A percentile compares a stretch with the other conserved stretches of the same genome.
Conservation (phyloP, 2,329 filamentous ascomycete genomes). For the Colletotrichum karsti region DNA sequence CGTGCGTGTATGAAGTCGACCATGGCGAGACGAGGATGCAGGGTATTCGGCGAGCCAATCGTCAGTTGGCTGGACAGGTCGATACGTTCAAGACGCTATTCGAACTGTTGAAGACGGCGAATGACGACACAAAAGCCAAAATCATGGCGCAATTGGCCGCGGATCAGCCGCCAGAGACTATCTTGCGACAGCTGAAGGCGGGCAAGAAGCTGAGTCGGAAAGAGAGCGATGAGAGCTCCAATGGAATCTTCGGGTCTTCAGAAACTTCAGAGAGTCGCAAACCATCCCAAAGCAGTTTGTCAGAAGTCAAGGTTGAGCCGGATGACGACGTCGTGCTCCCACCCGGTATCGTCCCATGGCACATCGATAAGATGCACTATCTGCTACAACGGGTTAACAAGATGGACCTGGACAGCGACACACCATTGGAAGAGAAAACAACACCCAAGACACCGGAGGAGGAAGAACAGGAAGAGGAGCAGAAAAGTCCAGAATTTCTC, state of each 20-base stretch:
- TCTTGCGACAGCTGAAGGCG: neutral
- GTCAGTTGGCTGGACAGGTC: neutral
- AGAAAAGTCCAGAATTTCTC: neutral
- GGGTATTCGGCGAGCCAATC: slow-evolving; percentile 16
- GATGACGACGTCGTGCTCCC: neutral
- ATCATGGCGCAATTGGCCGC: neutral
- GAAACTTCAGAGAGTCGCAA: neutral
- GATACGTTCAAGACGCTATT: slow-evolving; percentile 10
- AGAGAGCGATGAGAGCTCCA: neutral
- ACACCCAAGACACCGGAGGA: fast-evolving
- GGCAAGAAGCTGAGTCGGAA: neutral
- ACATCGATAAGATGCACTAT: slow-evolving; percentile 19
- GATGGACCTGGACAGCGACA: neutral
- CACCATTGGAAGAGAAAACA: neutral
- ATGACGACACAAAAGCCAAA: neutral
- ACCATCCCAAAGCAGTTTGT: neutral
- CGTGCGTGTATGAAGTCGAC: slow-evolving; percentile 14
- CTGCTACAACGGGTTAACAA: neutral
- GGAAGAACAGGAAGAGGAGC: neutral
- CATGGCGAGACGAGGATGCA: slow-evolving; percentile 24
- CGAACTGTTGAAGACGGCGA: slow-evolving; percentile 1
- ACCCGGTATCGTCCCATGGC: neutral
- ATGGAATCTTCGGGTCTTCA: neutral
- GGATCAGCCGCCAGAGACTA: slow-evolving; percentile 1
- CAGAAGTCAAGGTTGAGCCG: neutral